These are phyloP conservation scores for Lentithecium fluviatile DNA, from an alignment of 495 filamentous ascomycete species.

Conservation along the genomic window DNA sequence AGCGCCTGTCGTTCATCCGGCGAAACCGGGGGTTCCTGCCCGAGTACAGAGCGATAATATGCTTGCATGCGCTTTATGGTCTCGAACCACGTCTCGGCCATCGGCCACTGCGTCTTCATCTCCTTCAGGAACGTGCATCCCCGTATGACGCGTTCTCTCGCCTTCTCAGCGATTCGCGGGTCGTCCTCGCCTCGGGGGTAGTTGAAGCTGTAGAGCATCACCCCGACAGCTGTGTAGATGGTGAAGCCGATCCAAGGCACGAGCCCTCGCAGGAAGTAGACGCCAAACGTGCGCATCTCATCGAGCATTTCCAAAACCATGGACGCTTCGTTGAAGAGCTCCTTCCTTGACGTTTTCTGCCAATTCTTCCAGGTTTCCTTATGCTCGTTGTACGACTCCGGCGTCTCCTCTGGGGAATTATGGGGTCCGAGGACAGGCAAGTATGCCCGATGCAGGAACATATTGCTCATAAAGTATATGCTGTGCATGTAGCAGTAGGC, in stretches of 20 bases:
- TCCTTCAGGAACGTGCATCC: constrained; percentile 38
- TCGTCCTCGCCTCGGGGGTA: constrained; percentile 34
- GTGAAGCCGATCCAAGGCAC: constrained; percentile 42
- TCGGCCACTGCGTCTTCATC: constrained; percentile 39
- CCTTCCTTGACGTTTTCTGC: constrained; percentile 29
- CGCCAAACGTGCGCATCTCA: constrained; percentile 39
- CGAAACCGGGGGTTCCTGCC: constrained; percentile 32
- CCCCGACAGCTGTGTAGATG: constrained; percentile 38
- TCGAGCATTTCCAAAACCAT: constrained; percentile 41
- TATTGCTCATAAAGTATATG: constrained; percentile 37
- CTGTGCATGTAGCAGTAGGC: constrained; percentile 39
- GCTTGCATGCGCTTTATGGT: constrained; percentile 41
- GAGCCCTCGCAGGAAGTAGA: constrained; percentile 38
- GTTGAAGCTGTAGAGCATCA: constrained; percentile 38
- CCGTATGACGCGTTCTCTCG: constrained; percentile 30
- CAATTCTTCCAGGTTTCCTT: constrained; percentile 33
- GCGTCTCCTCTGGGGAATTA: constrained; percentile 21
- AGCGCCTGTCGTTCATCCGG: constrained; percentile 36
- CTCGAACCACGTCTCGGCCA: constrained; percentile 39
- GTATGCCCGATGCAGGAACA: constrained; percentile 39
- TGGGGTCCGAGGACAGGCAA: constrained; percentile 36
- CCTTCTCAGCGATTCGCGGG: constrained; percentile 23
- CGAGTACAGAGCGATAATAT: constrained; percentile 29
- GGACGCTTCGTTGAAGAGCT: constrained; percentile 33
- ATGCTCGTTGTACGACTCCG: constrained; percentile 28